A percentile compares a stretch with the other conserved stretches of the same genome.
Evolutionary conservation across 2,329 filamentous ascomycete species (phyloP).

Genomic region (Beauveria rudraprayagi): DNA sequence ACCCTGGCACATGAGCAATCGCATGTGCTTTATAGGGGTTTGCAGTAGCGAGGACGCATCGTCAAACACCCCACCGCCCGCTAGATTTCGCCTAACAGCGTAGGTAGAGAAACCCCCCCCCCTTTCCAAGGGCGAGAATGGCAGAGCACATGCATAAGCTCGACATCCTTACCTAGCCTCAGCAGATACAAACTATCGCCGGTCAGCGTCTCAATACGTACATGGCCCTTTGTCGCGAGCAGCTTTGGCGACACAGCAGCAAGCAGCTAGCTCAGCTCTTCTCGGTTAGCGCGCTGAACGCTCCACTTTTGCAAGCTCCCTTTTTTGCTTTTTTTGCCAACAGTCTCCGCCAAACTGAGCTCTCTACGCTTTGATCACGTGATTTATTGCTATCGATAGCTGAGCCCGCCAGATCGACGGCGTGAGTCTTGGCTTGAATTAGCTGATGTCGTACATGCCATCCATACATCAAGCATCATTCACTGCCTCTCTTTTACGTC

Average conservation of each 20-base stretch:
- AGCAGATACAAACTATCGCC: not conserved
- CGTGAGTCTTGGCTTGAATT: not conserved
- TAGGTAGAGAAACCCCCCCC: not conserved
- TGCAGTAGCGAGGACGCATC: not conserved
- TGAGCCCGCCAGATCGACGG: not conserved
- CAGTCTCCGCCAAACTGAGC: not conserved
- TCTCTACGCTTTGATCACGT: not conserved
- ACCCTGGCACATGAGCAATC: not conserved
- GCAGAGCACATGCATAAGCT: not conserved
- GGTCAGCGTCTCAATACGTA: not conserved
- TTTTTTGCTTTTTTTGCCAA: not conserved
- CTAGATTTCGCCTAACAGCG: not conserved
- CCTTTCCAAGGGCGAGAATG: not conserved
- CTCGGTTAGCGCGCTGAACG: not conserved
- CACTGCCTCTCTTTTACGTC: not conserved
- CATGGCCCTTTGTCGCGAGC: not conserved
- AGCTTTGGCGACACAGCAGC: too few relatives aligned
- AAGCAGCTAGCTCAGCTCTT: not conserved
- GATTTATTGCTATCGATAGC: conserved; percentile 4
- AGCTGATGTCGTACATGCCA: not conserved
- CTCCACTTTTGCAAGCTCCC: not conserved
- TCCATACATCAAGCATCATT: not conserved
- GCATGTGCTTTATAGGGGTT: not conserved
- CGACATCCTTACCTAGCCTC: not conserved
- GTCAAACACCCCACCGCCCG: not conserved